A percentile compares a stretch with the other conserved stretches of the same genome.
Conservation (phyloP, 1,284 basidiomycete species). For the Violaceomyces palustris region DNA sequence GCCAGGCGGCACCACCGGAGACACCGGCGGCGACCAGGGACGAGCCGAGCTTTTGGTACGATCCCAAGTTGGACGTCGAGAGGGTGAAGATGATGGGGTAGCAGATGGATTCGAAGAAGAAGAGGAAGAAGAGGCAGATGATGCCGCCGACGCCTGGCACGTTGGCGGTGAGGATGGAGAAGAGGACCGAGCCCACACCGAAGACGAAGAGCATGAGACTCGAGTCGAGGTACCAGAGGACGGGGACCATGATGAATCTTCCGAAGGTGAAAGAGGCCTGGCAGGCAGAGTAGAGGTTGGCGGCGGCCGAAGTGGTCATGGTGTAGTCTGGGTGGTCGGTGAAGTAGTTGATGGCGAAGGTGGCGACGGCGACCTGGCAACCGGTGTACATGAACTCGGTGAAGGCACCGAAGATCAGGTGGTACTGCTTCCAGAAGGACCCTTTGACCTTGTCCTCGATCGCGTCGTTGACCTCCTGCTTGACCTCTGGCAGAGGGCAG, state of each 20-base stretch:
- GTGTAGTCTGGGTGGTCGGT: constrained; percentile 16
- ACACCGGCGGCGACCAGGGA: constrained; percentile 57
- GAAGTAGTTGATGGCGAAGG: constrained; percentile 65
- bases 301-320: constrained; percentile 10
- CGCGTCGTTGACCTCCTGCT: constrained; percentile 38
- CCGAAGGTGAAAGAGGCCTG: constrained; percentile 62
- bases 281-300: constrained; percentile 59
- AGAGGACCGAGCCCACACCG: constrained; percentile 57
- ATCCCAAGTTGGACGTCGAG: constrained; percentile 59
- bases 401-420: constrained; percentile 67
- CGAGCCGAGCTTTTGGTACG: constrained; percentile 22
- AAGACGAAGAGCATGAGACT: constrained; percentile 59
- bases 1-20: constrained; percentile 71
- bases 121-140: constrained; percentile 64
- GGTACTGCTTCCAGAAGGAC: constrained; percentile 67
- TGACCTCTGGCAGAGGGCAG: constrained; percentile 69
- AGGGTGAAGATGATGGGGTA: constrained; percentile 62
- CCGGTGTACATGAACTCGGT: constrained; percentile 69
- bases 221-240: constrained; percentile 64
- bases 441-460: constrained; percentile 9
- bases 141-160: constrained; percentile 61
- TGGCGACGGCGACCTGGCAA: constrained; percentile 68
- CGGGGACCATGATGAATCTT: constrained; percentile 61
- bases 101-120: constrained; percentile 66
- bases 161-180: constrained; percentile 60